A percentile compares a stretch with the other conserved stretches of the same genome.
These are phyloP conservation scores for Galerina sulciceps DNA, from an alignment of 768 basidiomycete genomes.

Conservation along the genomic window DNA sequence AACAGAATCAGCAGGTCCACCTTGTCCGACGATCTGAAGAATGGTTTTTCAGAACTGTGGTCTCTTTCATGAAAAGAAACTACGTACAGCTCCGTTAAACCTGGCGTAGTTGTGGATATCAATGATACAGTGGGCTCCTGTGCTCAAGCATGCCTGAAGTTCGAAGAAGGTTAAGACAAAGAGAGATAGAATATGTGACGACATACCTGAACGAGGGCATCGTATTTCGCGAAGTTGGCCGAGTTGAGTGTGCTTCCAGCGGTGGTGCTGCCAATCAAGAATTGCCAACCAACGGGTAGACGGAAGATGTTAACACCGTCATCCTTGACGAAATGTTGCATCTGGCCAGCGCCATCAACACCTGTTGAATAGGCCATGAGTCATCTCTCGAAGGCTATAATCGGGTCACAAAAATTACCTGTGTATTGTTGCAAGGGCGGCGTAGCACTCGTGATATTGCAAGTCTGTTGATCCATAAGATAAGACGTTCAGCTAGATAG, in stretches of 20 bases:
- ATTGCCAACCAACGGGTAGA: constrained; percentile 68
- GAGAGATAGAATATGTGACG: too few species aligned
- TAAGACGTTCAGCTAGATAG: background rate
- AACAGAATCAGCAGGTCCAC: constrained; percentile 56
- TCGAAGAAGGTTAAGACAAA: background rate
- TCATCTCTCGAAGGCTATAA: too few species aligned
- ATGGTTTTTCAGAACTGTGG: background rate
- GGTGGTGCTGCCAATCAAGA: constrained; percentile 38
- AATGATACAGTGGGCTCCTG: constrained; percentile 57
- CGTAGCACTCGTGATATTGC: constrained; percentile 38
- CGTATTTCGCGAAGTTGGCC: constrained; percentile 51
- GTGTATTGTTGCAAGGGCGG: constrained; percentile 51
- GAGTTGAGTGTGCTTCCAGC: constrained; percentile 44
- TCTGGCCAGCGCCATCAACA: constrained; percentile 53
- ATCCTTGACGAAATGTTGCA: constrained; percentile 60
- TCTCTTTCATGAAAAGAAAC: background rate
- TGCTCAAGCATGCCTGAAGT: constrained; percentile 41
- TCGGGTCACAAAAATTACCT: constrained; percentile 25
- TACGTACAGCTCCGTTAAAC: constrained; percentile 48
- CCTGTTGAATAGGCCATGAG: too few species aligned
- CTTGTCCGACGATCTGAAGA: constrained; percentile 62
- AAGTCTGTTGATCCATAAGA: constrained; percentile 23
- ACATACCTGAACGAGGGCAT: constrained; percentile 51
- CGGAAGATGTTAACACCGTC: constrained; percentile 64
- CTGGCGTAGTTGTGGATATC: constrained; percentile 69